A percentile compares a stretch with the other conserved stretches of the same genome.
phyloP scores from a whole-genome alignment of 2,329 filamentous ascomycete genomes.

The Cercospora sojina region DNA sequence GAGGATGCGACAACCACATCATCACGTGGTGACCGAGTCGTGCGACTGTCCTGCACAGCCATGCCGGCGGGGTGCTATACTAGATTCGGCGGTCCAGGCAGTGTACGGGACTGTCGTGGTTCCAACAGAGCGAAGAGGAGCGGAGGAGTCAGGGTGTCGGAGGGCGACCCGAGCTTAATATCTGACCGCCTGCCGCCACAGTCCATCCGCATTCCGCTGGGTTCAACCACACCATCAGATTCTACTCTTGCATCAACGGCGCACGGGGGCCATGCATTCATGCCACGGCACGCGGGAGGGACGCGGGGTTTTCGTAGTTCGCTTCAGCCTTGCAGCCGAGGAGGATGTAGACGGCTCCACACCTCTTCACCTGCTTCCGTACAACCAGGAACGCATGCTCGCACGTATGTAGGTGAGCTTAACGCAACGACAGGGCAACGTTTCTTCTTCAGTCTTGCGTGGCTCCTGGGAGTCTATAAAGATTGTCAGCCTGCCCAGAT shows the following conservation, averaged over 20 bases:
- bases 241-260: neutral
- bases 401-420: neutral
- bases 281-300: neutral
- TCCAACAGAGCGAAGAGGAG: neutral
- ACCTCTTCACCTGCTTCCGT: neutral
- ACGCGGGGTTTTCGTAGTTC: neutral
- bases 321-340: slow-evolving; percentile 4
- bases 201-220: neutral
- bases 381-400: slow-evolving; percentile 4
- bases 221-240: neutral
- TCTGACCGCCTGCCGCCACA: neutral
- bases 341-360: neutral
- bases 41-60: neutral
- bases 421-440: neutral
- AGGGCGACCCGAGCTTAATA: neutral
- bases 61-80: neutral
- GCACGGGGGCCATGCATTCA: neutral
- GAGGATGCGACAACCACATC: neutral
- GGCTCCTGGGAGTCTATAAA: neutral
- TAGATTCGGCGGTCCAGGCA: neutral
- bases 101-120: neutral
- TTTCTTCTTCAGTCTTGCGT: neutral
- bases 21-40: neutral
- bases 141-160: neutral
- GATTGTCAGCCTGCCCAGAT: neutral